Conservation (phyloP, 257 asterid genomes). For the Solanum verrucosum region DNA sequence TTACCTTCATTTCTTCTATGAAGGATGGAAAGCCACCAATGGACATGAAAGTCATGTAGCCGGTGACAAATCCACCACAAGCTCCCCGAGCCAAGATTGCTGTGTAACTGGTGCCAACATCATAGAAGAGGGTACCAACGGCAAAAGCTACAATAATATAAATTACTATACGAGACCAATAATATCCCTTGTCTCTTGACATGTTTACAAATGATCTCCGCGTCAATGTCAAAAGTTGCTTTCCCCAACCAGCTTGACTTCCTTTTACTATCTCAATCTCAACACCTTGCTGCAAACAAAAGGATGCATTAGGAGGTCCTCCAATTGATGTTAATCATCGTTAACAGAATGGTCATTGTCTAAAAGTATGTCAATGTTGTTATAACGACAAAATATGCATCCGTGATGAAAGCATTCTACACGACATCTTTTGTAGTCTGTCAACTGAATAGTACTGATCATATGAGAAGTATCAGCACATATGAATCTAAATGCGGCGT, state of each 20-base stretch:
- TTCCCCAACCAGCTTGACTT: constrained; percentile 88
- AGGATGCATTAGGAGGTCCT: neutral
- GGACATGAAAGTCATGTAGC: constrained; percentile 96
- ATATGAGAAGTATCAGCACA: neutral
- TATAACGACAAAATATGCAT: neutral
- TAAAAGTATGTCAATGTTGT: neutral
- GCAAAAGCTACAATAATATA: constrained; percentile 58
- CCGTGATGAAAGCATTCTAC: neutral
- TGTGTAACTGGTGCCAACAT: constrained; percentile 79
- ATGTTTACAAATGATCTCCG: constrained; percentile 67
- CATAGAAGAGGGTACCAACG: constrained; percentile 83
- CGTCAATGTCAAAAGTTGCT: constrained; percentile 66
- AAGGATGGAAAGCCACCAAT: constrained; percentile 98
- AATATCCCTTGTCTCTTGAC: constrained; percentile 77
- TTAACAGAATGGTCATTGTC: neutral
- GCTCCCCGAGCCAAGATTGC: constrained; percentile 92
- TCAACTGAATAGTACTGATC: neutral
- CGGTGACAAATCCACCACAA: constrained; percentile 83
- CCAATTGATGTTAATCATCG: neutral
- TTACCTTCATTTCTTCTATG: constrained; percentile 84
- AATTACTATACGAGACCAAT: constrained; percentile 75
- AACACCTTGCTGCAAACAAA: constrained; percentile 49
- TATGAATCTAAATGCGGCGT: neutral
- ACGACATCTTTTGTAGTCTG: neutral
- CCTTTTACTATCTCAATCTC: constrained; percentile 53